phyloP scores from a whole-genome alignment of 495 filamentous ascomycete species.

The Hypoxylon subgilvum region DNA sequence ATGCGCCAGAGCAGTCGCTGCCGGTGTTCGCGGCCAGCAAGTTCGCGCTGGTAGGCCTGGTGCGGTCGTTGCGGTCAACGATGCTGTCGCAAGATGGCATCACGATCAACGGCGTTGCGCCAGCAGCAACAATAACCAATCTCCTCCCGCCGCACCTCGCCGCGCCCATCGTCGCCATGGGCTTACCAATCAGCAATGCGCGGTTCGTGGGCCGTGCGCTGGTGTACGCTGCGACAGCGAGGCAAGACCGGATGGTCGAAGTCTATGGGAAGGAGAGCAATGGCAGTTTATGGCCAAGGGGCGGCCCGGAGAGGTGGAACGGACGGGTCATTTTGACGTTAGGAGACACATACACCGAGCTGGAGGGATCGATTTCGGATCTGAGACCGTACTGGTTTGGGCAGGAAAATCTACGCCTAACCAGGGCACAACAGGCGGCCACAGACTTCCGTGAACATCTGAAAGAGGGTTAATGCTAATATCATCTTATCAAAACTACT shows the following conservation, averaged over 20 bases:
- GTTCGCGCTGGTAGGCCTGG: conserved; percentile 39
- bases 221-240: conserved; percentile 43
- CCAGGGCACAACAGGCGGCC: conserved; percentile 34
- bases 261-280: conserved; percentile 33
- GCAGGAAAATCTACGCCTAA: conserved; percentile 24
- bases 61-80: conserved; percentile 36
- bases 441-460: no score
- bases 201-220: conserved; percentile 39
- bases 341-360: conserved; percentile 43
- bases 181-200: conserved; percentile 38
- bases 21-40: conserved; percentile 42
- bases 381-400: conserved; percentile 39
- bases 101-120: conserved; percentile 45
- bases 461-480: no score
- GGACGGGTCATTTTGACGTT: conserved; percentile 43
- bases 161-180: conserved; percentile 29
- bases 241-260: conserved; percentile 30
- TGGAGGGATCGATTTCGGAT: conserved; percentile 41
- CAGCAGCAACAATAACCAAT: conserved; percentile 39
- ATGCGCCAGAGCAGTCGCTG: conserved; percentile 38
- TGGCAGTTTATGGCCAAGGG: not conserved
- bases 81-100: conserved; percentile 26
- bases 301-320: conserved; percentile 37
- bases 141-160: conserved; percentile 35
- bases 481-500: no score